Evolutionary conservation across 345 rosid species (phyloP).

Genomic region (Mallotus nudiflorus): DNA sequence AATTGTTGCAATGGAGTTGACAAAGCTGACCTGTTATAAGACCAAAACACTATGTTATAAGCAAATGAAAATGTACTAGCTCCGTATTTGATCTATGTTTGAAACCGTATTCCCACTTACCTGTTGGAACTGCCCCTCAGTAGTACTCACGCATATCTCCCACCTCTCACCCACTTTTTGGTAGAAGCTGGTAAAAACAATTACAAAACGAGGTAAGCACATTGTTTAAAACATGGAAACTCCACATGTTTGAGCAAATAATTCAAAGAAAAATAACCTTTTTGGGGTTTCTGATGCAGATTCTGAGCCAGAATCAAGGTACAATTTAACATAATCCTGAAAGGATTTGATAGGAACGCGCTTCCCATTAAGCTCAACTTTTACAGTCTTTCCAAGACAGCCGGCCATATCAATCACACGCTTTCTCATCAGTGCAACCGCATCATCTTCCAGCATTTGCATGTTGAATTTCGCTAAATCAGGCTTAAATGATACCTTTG

Average conservation of each 20-base stretch:
- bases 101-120: slow-evolving; percentile 29
- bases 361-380: slow-evolving; percentile 81
- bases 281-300: slow-evolving; percentile 40
- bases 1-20: slow-evolving; percentile 78
- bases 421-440: slow-evolving; percentile 88
- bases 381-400: slow-evolving; percentile 88
- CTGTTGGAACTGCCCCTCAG: slow-evolving; percentile 99
- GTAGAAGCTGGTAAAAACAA: slow-evolving; percentile 47
- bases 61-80: not conserved
- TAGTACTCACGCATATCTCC: slow-evolving; percentile 79
- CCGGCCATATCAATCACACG: slow-evolving; percentile 92
- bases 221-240: not conserved
- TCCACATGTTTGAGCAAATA: not conserved
- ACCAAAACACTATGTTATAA: not conserved
- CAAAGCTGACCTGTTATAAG: slow-evolving; percentile 82
- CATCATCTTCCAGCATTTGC: slow-evolving; percentile 82
- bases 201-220: slow-evolving; percentile 7
- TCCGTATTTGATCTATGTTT: not conserved
- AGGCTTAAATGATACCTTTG: slow-evolving; percentile 85
- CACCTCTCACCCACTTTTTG: slow-evolving; percentile 83
- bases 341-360: slow-evolving; percentile 74
- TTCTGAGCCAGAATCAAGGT: slow-evolving; percentile 53
- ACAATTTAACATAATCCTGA: slow-evolving; percentile 72
- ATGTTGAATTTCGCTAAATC: slow-evolving; percentile 80
- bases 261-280: slow-evolving; percentile 41